Conservation (phyloP, 345 rosid species). For the Ailanthus altissimus region DNA sequence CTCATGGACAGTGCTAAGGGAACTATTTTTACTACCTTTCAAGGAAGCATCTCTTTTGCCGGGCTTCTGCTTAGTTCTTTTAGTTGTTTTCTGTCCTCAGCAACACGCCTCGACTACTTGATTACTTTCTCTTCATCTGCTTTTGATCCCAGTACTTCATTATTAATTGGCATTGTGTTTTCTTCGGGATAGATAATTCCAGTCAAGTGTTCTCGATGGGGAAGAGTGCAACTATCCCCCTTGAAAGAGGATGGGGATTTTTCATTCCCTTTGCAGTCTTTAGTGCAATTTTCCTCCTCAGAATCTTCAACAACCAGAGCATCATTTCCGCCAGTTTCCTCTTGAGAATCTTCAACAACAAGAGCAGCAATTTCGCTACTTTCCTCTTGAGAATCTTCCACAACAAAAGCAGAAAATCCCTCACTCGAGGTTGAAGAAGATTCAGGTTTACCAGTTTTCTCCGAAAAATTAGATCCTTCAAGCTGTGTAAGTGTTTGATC, state of each 20-base stretch:
- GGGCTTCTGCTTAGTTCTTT: background rate
- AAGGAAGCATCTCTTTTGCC: background rate
- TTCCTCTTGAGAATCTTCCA: conserved; percentile 36
- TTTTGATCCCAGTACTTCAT: background rate
- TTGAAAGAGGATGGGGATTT: background rate
- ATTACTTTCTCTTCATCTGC: conserved; percentile 10
- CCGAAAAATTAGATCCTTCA: conserved; percentile 14
- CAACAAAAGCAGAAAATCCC: conserved; percentile 17
- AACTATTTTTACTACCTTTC: background rate
- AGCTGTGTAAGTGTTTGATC: conserved; percentile 9
- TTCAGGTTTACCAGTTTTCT: background rate
- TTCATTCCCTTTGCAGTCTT: conserved; percentile 17
- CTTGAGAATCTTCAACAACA: conserved; percentile 7
- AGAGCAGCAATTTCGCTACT: background rate
- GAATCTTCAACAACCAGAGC: conserved; percentile 35
- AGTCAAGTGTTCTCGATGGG: background rate
- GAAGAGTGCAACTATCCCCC: background rate
- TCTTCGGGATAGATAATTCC: conserved; percentile 1
- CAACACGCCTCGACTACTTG: conserved; percentile 13
- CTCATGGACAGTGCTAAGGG: background rate
- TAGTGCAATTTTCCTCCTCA: conserved; percentile 12
- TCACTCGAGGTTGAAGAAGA: conserved; percentile 18
- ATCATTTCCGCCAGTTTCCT: background rate
- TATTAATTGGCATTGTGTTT: background rate
- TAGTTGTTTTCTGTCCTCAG: background rate